Percentiles rank a stretch among this genome's conserved stretches.
These are phyloP conservation scores for Tetrapisispora arboricola DNA, from an alignment of 805 yeast genomes.

Conservation along the genomic window DNA sequence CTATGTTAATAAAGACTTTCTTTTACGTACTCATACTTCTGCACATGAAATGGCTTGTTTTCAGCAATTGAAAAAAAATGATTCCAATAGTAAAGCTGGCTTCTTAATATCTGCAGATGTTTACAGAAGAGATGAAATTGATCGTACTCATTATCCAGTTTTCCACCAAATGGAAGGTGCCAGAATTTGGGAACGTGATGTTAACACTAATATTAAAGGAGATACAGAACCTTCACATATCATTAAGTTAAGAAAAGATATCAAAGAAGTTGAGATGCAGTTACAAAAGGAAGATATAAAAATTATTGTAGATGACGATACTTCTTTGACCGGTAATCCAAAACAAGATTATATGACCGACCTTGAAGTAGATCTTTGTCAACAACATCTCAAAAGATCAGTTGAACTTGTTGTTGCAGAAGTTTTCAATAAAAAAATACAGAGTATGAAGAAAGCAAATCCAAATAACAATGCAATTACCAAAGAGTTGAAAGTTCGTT, in stretches of 20 bases:
- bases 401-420: constrained; percentile 73
- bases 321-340: constrained; percentile 54
- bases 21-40: constrained; percentile 89
- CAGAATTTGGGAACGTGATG: constrained; percentile 55
- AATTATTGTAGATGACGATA: constrained; percentile 69
- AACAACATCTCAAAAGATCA: constrained; percentile 75
- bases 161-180: constrained; percentile 99
- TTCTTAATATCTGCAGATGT: constrained; percentile 93
- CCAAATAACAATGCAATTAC: constrained; percentile 42
- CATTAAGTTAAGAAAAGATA: constrained; percentile 44
- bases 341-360: constrained; percentile 69
- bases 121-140: constrained; percentile 90
- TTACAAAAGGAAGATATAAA: constrained; percentile 29
- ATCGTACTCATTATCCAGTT: constrained; percentile 91
- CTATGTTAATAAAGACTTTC: constrained; percentile 61
- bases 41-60: constrained; percentile 93
- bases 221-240: constrained; percentile 25
- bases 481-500: constrained; percentile 67
- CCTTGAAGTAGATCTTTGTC: constrained; percentile 56
- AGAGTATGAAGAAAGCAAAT: constrained; percentile 14
- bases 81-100: constrained; percentile 44
- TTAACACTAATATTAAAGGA: constrained; percentile 25
- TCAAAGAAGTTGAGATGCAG: constrained; percentile 49
- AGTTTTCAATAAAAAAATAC: constrained; percentile 46
- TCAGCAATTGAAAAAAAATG: constrained; percentile 39